phyloP scores from a whole-genome alignment of 768 basidiomycete genomes.

The Russula griseocarnosa region DNA sequence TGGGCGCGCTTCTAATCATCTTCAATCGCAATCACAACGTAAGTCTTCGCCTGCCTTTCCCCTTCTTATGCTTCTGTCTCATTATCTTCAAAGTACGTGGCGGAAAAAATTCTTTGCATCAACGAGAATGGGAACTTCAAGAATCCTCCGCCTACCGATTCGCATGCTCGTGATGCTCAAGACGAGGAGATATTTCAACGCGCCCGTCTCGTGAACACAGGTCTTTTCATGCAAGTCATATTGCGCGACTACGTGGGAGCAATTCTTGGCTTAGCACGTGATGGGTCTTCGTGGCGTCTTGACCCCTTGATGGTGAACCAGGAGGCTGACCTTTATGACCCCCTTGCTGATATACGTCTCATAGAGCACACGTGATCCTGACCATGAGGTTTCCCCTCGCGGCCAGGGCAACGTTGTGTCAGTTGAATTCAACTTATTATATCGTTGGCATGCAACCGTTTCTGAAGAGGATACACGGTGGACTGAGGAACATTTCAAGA shows the following conservation, averaged over 20 bases:
- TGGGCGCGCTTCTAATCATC: conserved; percentile 62
- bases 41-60: conserved; percentile 25
- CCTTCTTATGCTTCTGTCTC: neutral
- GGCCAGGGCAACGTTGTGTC: conserved; percentile 76
- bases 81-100: conserved; percentile 52
- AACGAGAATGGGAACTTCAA: conserved; percentile 57
- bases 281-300: conserved; percentile 62
- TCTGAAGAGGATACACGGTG: conserved; percentile 13
- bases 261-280: conserved; percentile 65
- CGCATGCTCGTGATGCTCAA: conserved; percentile 39
- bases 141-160: conserved; percentile 27
- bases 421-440: conserved; percentile 64
- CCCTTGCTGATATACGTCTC: neutral
- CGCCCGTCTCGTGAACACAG: conserved; percentile 68
- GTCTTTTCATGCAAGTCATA: conserved; percentile 66
- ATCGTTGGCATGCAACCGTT: conserved; percentile 35
- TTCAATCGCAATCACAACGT: conserved; percentile 74
- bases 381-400: conserved; percentile 53
- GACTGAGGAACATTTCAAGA: conserved; percentile 16
- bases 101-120: conserved; percentile 59
- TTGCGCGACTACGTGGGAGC: conserved; percentile 69
- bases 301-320: conserved; percentile 56
- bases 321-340: neutral
- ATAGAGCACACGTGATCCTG: conserved; percentile 48
- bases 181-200: conserved; percentile 78